phyloP scores from a whole-genome alignment of 805 yeast species.

The Saccharomycodes ludwigii region DNA sequence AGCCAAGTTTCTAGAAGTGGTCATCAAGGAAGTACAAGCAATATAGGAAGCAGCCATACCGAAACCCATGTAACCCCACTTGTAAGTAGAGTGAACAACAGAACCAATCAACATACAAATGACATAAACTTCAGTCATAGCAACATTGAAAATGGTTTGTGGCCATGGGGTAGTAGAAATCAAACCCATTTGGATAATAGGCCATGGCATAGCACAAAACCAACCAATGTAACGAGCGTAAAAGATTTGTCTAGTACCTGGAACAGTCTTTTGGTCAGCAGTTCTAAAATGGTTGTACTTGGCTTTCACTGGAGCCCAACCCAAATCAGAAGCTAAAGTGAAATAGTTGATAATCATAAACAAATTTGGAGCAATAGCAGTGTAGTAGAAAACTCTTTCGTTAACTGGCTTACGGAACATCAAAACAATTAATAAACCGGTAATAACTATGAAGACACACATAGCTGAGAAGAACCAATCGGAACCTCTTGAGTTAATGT shows the following conservation, averaged over 20 bases:
- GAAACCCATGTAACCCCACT: slow-evolving; percentile 40
- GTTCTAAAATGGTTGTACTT: slow-evolving; percentile 39
- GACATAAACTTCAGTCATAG: slow-evolving; percentile 29
- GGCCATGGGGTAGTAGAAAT: slow-evolving; percentile 16
- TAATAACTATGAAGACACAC: slow-evolving; percentile 29
- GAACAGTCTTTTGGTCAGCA: slow-evolving; percentile 14
- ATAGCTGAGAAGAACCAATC: slow-evolving; percentile 62
- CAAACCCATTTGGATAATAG: slow-evolving; percentile 24
- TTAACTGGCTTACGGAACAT: slow-evolving; percentile 20
- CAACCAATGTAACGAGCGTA: slow-evolving; percentile 46
- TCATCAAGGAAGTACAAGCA: slow-evolving; percentile 13
- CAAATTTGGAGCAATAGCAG: slow-evolving; percentile 33
- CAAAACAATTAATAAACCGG: slow-evolving; percentile 18
- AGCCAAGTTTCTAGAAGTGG: slow-evolving; percentile 16
- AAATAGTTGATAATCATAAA: slow-evolving; percentile 38
- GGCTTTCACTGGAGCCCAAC: slow-evolving; percentile 36
- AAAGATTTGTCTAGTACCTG: slow-evolving; percentile 40
- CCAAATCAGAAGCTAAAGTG: slow-evolving; percentile 48
- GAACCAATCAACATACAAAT: slow-evolving; percentile 33
- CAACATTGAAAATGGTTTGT: slow-evolving; percentile 19
- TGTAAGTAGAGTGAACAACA: slow-evolving; percentile 32
- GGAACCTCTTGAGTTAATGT: slow-evolving; percentile 47
- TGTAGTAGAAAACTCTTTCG: slow-evolving; percentile 24
- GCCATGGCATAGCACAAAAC: slow-evolving; percentile 40
- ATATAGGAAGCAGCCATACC: slow-evolving; percentile 18